A percentile compares a stretch with the other conserved stretches of the same genome.
These are phyloP conservation scores for Macroventuria anomochaeta DNA, from an alignment of 2,329 filamentous ascomycete species.

Conservation along the genomic window DNA sequence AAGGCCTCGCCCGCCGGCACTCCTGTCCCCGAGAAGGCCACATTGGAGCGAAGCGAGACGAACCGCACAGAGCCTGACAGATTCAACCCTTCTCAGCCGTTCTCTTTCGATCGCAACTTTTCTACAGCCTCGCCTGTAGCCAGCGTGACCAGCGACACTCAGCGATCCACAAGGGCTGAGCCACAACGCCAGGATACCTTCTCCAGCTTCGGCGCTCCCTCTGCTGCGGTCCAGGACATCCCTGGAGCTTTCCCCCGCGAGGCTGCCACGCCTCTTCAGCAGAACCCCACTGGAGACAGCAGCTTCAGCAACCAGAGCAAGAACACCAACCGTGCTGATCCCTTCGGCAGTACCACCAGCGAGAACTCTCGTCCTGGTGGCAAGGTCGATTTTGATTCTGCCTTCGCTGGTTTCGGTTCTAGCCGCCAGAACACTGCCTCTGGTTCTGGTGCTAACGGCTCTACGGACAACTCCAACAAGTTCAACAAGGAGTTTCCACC, in stretches of 20 bases:
- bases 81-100: slow-evolving; percentile 39
- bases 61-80: slow-evolving; percentile 46
- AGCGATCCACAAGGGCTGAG: slow-evolving; percentile 41
- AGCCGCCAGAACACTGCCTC: slow-evolving; percentile 59
- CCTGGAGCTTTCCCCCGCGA: slow-evolving; percentile 59
- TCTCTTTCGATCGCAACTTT: slow-evolving; percentile 45
- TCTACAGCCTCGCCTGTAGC: slow-evolving; percentile 49
- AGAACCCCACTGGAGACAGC: slow-evolving; percentile 57
- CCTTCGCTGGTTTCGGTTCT: slow-evolving; percentile 75
- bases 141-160: slow-evolving; percentile 49
- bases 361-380: slow-evolving; percentile 51
- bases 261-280: slow-evolving; percentile 52
- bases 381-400: slow-evolving; percentile 84
- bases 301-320: slow-evolving; percentile 56
- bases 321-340: slow-evolving; percentile 51
- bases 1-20: slow-evolving; percentile 55
- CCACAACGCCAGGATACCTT: slow-evolving; percentile 52
- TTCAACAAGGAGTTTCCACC: slow-evolving; percentile 88
- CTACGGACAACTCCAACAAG: slow-evolving; percentile 49
- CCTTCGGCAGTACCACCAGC: slow-evolving; percentile 44
- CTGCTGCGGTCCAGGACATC: slow-evolving; percentile 39
- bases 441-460: slow-evolving; percentile 39
- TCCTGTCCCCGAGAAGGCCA: slow-evolving; percentile 59
- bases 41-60: slow-evolving; percentile 44
- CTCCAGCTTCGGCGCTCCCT: slow-evolving; percentile 46